Base-by-base conservation (phyloP, 1,284 basidiomycete species). In the Ustilago lituana region DNA sequence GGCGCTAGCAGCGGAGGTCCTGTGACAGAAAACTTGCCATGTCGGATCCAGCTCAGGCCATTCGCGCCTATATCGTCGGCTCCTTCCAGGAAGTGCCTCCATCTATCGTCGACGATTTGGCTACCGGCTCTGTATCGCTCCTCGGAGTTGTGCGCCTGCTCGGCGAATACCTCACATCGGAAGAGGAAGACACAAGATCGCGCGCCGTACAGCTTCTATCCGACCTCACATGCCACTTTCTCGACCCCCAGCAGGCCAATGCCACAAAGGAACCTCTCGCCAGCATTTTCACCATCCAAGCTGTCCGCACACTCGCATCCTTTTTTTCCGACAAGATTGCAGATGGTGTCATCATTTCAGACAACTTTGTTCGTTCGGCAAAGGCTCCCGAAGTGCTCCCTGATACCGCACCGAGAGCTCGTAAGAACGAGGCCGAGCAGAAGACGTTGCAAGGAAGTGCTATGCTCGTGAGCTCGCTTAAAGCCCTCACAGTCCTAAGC, bases 251-350 rank as follows among this genome's bases (percentile, higher is more conserved):
- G 15, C 45, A 26, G 22, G 17, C 38, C 15, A 39, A 44, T 15
- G 29, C 23, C 5, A 35, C 36, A 2, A 49, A 44, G 26, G 83
- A 84, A 47, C 89, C 88, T 67, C 87, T 90, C 1, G 82, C 84
- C 8, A 85, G 87, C 36, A 88, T 86, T 70, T 85, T 96, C 58
- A 94, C 90, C 78, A 86, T 88, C 22, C 93, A 94, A 83, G 88
- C 91, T 43, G 39, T 39, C 12, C 67, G 89, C 62, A 92, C 94
- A 5, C 85, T 98, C 49, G 87, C 89, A 0, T 84, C 86, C 4
- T 98, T 98, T 85, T 95, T 90, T 79, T 87, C 88, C 67, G 89
- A 88, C 52, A 97, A 96, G 83, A 84, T 97, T 37, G 90, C 93
- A 62, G 91, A 96, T 79, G 87, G 88, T 15, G 90, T 92, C 41